These are phyloP conservation scores for Kazachstania psychrophila DNA, from an alignment of 805 yeast species.

Conservation along the genomic window DNA sequence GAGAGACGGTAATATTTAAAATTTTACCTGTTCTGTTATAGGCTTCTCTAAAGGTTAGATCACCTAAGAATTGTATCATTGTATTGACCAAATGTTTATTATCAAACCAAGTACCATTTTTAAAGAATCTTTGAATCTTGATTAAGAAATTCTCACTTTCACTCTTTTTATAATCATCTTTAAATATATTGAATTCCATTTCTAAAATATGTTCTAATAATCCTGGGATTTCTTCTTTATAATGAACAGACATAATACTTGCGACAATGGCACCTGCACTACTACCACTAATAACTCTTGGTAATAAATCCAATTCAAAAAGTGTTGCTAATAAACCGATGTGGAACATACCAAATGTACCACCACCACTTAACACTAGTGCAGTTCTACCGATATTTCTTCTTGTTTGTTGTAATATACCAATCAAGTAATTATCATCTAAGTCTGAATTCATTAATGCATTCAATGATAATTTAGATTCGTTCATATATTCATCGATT, in stretches of 20 bases:
- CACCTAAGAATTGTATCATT: constrained; percentile 71
- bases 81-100: constrained; percentile 59
- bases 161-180: constrained; percentile 41
- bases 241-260: constrained; percentile 71
- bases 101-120: constrained; percentile 84
- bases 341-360: constrained; percentile 83
- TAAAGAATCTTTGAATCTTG: constrained; percentile 51
- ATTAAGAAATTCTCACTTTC: constrained; percentile 42
- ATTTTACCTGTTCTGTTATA: constrained; percentile 87
- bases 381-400: constrained; percentile 91
- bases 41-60: constrained; percentile 85
- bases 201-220: constrained; percentile 39
- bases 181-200: constrained; percentile 43
- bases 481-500: constrained; percentile 72
- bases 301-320: constrained; percentile 62
- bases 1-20: constrained; percentile 83
- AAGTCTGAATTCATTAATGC: constrained; percentile 28
- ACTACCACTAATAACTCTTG: constrained; percentile 82
- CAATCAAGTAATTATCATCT: constrained; percentile 61
- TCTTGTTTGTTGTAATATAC: constrained; percentile 75
- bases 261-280: constrained; percentile 94
- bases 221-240: constrained; percentile 59
- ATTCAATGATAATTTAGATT: constrained; percentile 47
- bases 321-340: constrained; percentile 81
- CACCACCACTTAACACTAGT: constrained; percentile 84